Evolutionary conservation across 176 grass and related monocot genomes (phyloP), one percentile per base, ranked within the genome.

Genomic region (Phyllostachys edulis): DNA sequence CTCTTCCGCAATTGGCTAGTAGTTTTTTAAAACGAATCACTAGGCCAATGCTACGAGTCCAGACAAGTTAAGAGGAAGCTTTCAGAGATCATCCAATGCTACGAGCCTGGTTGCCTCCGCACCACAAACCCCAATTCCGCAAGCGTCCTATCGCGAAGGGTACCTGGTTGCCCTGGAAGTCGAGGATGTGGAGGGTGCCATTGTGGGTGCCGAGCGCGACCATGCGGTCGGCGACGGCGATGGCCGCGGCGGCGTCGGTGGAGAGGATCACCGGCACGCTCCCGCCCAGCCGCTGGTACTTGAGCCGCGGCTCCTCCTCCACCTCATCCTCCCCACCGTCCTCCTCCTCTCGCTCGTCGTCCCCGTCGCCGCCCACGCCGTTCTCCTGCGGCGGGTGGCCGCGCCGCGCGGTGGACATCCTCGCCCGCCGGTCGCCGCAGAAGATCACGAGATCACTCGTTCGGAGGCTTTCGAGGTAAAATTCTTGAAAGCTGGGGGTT

Each of bases 111-210:
- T 77, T 37, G 0, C 6, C 44, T 55, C 7, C 41, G 16, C 72
- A 38, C 38, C 64, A 81, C 20, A 12, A 39, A 56, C 51, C 21
- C 69, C 52, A 82, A 90, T 86, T 82, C 73, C 57, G 63, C 65
- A 11, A 59, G 46, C 55, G 57, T 17, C 45, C 65, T 40, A 67
- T 13, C 12, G 49, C 42, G 62, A 69, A 20, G 42, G 46, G 36
- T 89, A 99, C 96, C 96, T 99, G 90, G 81, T 96, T 96, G 60
- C 96, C 93, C 88, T 99, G 96, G 86, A 99, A 96, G 86, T 99
- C 96, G 64, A 99, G 96, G 89, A 99, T 96, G 81, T 99, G 91
- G 65, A 99, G 88, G 70, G 86, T 86, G 73, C 96, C 96, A 77
- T 89, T 87, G 85, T 92, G 91, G 63, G 93, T 99, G 86, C 96